Conservation (phyloP, 192 early-diverging fungal species). For the Piromyces finnis region DNA sequence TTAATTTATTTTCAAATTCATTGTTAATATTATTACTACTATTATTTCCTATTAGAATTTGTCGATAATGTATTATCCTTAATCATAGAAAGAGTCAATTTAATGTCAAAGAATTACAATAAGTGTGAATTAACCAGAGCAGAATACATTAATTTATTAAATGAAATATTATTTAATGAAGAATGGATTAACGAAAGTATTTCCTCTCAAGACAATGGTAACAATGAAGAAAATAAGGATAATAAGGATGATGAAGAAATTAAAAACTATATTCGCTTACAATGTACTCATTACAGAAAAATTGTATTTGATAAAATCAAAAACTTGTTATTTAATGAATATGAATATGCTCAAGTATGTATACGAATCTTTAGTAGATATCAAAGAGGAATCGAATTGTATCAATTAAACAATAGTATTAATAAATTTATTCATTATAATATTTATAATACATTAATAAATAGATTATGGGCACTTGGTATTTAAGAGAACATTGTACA, state of each 20-base stretch:
- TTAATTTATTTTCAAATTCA: no score
- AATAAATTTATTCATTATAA: no score
- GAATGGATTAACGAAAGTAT: constrained; percentile 1
- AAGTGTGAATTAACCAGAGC: constrained; percentile 26
- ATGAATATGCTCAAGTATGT: background rate
- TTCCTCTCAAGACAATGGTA: background rate
- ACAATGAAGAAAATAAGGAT: background rate
- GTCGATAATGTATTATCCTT: background rate
- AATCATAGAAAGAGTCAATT: background rate
- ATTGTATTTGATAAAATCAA: background rate
- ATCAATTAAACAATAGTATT: no score
- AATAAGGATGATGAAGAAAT: constrained; percentile 13
- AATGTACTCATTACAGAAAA: background rate
- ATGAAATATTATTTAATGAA: constrained; percentile 26
- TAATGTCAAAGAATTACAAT: background rate
- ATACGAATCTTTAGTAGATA: no score
- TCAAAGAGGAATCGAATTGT: no score
- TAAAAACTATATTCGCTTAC: constrained; percentile 3
- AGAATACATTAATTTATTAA: constrained; percentile 24
- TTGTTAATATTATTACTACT: no score
- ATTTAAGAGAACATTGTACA: background rate
- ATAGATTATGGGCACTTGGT: background rate
- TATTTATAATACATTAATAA: no score
- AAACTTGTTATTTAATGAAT: background rate
- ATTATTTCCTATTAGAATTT: background rate